These are phyloP conservation scores for Erodium chrysanthum DNA, from an alignment of 441 rosid genomes.

Conservation along the genomic window DNA sequence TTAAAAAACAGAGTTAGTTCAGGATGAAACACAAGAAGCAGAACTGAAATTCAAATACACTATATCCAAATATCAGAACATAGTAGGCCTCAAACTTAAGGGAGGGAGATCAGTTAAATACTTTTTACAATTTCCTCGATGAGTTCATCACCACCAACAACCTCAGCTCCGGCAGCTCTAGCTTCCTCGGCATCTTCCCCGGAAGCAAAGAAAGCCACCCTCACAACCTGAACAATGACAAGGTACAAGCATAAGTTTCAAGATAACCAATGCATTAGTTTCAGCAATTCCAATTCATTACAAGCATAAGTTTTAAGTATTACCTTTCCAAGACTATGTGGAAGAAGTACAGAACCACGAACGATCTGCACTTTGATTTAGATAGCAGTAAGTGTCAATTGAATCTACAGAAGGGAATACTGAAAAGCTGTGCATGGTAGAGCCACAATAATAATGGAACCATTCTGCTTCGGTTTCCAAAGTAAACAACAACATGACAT, in stretches of 20 bases:
- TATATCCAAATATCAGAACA: conserved; percentile 7
- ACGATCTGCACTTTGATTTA: conserved; percentile 53
- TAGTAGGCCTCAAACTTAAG: neutral
- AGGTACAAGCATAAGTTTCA: neutral
- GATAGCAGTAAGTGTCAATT: conserved; percentile 7
- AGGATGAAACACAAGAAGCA: neutral
- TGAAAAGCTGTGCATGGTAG: no score
- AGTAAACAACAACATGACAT: conserved; percentile 1
- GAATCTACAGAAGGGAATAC: no score
- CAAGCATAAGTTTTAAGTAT: conserved; percentile 9
- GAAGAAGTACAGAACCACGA: conserved; percentile 77
- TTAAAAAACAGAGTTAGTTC: neutral
- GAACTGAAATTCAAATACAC: neutral
- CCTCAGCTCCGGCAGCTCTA: conserved; percentile 93
- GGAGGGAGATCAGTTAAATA: conserved; percentile 25
- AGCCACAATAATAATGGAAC: neutral
- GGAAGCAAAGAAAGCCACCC: conserved; percentile 84
- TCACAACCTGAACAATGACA: conserved; percentile 50
- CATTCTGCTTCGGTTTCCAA: conserved; percentile 1
- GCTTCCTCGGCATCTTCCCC: conserved; percentile 96
- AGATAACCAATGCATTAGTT: neutral
- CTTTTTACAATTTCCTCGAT: conserved; percentile 62
- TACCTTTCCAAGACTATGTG: conserved; percentile 84
- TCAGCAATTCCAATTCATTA: neutral
- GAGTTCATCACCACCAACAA: conserved; percentile 82